Percentiles rank a stretch among this genome's conserved stretches.
Conservation (phyloP, 345 rosid genomes). For the Laguncularia racemosa region DNA sequence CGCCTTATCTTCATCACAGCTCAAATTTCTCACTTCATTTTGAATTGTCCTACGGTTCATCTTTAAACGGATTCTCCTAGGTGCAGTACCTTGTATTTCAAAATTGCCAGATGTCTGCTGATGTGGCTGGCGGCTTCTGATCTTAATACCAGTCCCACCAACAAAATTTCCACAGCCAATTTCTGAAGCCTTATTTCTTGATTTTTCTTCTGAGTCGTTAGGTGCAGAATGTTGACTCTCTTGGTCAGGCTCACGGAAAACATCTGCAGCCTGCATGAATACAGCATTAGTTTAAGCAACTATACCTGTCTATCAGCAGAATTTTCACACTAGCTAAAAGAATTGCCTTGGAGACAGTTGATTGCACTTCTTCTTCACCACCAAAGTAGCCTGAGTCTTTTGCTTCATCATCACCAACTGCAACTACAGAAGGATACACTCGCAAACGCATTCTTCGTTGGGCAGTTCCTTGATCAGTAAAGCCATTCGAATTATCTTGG, state of each 20-base stretch:
- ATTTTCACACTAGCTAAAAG: too few relatives aligned
- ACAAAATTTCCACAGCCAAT: slow-evolving; percentile 13
- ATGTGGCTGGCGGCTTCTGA: slow-evolving; percentile 33
- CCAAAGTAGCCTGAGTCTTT: slow-evolving; percentile 10
- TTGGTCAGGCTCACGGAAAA: background rate
- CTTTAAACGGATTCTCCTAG: slow-evolving; percentile 54
- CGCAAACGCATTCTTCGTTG: slow-evolving; percentile 51
- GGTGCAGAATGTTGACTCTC: background rate
- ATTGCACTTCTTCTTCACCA: slow-evolving; percentile 41
- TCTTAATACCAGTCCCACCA: slow-evolving; percentile 42
- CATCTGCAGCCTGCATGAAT: slow-evolving; percentile 11
- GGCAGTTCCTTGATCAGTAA: slow-evolving; percentile 53
- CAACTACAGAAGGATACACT: background rate
- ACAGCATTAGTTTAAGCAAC: too few relatives aligned
- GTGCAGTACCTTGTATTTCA: slow-evolving; percentile 49
- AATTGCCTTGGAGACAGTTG: slow-evolving; percentile 36
- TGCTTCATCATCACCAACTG: slow-evolving; percentile 2
- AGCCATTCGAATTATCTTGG: slow-evolving; percentile 15
- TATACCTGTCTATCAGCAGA: too few relatives aligned
- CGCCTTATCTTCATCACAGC: slow-evolving; percentile 7
- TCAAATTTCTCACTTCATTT: slow-evolving; percentile 11
- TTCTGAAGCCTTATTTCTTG: slow-evolving; percentile 21
- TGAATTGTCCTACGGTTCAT: background rate
- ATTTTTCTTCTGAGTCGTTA: slow-evolving; percentile 4
- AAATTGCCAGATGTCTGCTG: slow-evolving; percentile 17